phyloP scores from a whole-genome alignment of 805 yeast species.

The Saturnispora halmiae region DNA sequence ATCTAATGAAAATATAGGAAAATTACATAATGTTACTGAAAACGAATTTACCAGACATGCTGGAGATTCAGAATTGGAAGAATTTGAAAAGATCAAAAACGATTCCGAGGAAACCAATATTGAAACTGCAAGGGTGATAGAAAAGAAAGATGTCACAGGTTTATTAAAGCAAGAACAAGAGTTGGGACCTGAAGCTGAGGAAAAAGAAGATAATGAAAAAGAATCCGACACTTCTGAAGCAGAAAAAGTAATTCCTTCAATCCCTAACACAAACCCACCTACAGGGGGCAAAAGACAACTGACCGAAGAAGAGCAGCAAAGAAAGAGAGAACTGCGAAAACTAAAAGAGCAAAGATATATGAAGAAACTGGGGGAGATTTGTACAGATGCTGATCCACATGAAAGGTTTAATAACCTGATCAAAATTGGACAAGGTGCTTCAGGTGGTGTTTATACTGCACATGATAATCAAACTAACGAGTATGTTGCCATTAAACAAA shows the following conservation, averaged over 20 bases:
- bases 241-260: no score
- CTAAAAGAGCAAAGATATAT: conserved; percentile 64
- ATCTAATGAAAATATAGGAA: no score
- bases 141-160: no score
- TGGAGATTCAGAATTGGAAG: not conserved
- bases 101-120: no score
- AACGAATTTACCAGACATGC: not conserved
- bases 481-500: conserved; percentile 90
- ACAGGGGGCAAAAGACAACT: conserved; percentile 24
- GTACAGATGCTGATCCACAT: conserved; percentile 80
- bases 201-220: not conserved
- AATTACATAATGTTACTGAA: no score
- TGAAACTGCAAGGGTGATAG: no score
- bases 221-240: not conserved
- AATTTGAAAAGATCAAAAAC: no score
- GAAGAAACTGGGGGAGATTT: conserved; percentile 62
- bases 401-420: conserved; percentile 54
- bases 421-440: conserved; percentile 97
- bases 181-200: no score
- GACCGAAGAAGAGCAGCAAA: conserved; percentile 50
- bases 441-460: conserved; percentile 94
- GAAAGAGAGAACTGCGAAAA: conserved; percentile 72
- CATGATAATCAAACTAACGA: conserved; percentile 45
- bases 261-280: no score
- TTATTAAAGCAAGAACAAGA: no score